Evolutionary conservation across 768 basidiomycete genomes (phyloP).

Genomic region (Termitomyces bulborhizus): DNA sequence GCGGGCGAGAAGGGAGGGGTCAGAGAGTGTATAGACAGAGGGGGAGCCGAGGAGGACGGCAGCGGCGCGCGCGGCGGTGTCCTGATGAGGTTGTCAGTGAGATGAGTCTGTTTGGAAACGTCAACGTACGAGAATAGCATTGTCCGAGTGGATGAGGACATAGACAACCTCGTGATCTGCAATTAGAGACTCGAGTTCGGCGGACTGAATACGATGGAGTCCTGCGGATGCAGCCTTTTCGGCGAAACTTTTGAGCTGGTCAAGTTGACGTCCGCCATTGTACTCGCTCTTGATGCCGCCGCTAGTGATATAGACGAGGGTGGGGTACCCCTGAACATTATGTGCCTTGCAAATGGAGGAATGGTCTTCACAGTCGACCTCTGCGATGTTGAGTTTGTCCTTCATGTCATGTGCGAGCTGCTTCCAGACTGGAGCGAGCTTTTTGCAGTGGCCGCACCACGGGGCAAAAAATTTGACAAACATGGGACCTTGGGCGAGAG

Average conservation of each 20-base stretch:
- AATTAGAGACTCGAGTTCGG: slow-evolving; percentile 34
- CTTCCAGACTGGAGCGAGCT: slow-evolving; percentile 78
- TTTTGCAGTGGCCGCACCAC: slow-evolving; percentile 98
- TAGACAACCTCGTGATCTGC: slow-evolving; percentile 41
- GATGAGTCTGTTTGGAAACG: neutral
- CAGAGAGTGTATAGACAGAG: slow-evolving; percentile 34
- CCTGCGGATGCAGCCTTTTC: slow-evolving; percentile 67
- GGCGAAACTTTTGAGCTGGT: slow-evolving; percentile 66
- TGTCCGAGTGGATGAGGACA: slow-evolving; percentile 44
- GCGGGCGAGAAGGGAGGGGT: slow-evolving; percentile 27
- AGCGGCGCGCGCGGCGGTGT: slow-evolving; percentile 30
- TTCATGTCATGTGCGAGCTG: slow-evolving; percentile 69
- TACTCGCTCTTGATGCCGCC: slow-evolving; percentile 68
- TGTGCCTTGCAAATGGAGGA: slow-evolving; percentile 58
- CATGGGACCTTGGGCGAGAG: slow-evolving; percentile 34
- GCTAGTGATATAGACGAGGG: slow-evolving; percentile 60
- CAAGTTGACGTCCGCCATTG: slow-evolving; percentile 62
- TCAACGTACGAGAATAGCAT: slow-evolving; percentile 26
- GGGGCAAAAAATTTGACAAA: slow-evolving; percentile 81
- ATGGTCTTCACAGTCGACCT: slow-evolving; percentile 86
- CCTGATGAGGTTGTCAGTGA: slow-evolving; percentile 15
- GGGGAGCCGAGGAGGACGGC: slow-evolving; percentile 43
- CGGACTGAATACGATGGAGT: slow-evolving; percentile 25
- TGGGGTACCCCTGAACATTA: slow-evolving; percentile 77
- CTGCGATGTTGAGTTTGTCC: slow-evolving; percentile 67